Evolutionary conservation across 768 basidiomycete species (phyloP), one percentile per base, ranked within the genome.

Genomic region (Fomitopsis pulvina): DNA sequence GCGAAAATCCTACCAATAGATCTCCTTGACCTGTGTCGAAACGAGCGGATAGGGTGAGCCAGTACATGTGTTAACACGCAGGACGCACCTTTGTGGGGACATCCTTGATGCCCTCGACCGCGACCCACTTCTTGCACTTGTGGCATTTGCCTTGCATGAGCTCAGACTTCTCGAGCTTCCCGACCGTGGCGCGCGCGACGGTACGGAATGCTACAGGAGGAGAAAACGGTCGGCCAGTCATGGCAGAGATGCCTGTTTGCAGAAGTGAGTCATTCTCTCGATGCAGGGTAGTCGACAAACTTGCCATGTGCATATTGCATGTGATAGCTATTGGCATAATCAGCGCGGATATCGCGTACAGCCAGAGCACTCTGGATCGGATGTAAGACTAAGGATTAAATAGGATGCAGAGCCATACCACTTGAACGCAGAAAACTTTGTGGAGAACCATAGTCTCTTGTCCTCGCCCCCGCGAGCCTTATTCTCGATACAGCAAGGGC

Each of bases 351-450:
- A 47, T 14, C 14, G 21, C 20, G 26, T 38, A 49, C 12, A 34
- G 21, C 10, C 46, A 25, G 14, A 45, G 24, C 16, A 41, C 48
- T 53, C 48, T 50, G 44, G 16, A n/a, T n/a, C n/a, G n/a, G n/a
- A n/a, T 3, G 2, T 25, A n/a, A 8, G 2, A 18, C 11, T 54
- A 14, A 48, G 25, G 18, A 27, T 7, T 10, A 42, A 0, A 4
- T 22, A 24, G 11, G 21, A 29, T 4, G 22, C 24, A 37, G 18
- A 9, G 21, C 73, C 77, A 14, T 51, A 83, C 85, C 70, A 88
- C 87, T 90, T 89, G 71, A 81, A 89, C 18, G 87, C 87, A 12
- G 83, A 85, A 59, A 85, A 82, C 57, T 89, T 89, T 78, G 81
- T 88, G 2, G 80, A 77, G 28, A 88, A 65, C 88, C 89, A 91